Evolutionary conservation across 106 monocot genomes (phyloP).

Genomic region (Triglochin maritima): DNA sequence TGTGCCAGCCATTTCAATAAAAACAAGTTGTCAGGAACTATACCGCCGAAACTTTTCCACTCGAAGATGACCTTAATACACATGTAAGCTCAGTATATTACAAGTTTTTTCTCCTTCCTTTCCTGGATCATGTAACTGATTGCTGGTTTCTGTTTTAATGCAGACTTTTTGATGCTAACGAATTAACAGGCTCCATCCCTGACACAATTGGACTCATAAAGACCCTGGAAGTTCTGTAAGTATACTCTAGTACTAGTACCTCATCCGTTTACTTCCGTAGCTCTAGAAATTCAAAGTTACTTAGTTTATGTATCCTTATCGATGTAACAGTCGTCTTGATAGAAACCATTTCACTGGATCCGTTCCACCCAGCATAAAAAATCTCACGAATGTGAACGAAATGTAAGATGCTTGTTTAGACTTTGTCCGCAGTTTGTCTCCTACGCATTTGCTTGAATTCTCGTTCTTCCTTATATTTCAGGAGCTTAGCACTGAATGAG

Average conservation of each 20-base stretch:
- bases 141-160: not conserved
- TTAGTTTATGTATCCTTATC: not conserved
- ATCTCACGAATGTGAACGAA: slow-evolving; percentile 39
- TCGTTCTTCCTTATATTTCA: slow-evolving; percentile 9
- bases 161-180: slow-evolving; percentile 65
- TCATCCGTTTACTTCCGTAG: not conserved
- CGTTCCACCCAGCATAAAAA: slow-evolving; percentile 58
- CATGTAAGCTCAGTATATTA: slow-evolving; percentile 33
- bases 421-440: not conserved
- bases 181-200: slow-evolving; percentile 59
- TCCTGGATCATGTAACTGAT: not conserved
- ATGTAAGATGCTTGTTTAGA: slow-evolving; percentile 37
- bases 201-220: slow-evolving; percentile 33
- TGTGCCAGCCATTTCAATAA: slow-evolving; percentile 70
- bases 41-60: slow-evolving; percentile 50
- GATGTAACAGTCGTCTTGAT: slow-evolving; percentile 60
- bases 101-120: not conserved
- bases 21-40: slow-evolving; percentile 65
- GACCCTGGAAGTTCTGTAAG: slow-evolving; percentile 61
- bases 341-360: slow-evolving; percentile 44
- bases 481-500: slow-evolving; percentile 70
- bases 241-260: slow-evolving; percentile 1
- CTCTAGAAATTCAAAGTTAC: not conserved
- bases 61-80: slow-evolving; percentile 52
- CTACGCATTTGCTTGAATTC: not conserved